Conservation (phyloP, 139 green algal genomes). For the Coelastrella sp. region DNA sequence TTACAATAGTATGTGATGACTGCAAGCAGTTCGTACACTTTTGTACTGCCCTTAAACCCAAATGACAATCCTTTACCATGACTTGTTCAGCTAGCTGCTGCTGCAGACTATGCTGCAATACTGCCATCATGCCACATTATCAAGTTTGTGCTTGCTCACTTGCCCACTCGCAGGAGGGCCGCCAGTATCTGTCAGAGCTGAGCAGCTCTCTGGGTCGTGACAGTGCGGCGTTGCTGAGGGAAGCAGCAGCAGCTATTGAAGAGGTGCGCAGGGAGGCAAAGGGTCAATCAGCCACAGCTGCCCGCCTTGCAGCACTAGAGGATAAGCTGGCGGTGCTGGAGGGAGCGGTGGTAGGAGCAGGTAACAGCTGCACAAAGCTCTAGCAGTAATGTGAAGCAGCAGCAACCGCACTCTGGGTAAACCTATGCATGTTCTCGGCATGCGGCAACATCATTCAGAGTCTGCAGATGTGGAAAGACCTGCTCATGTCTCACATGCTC, state of each 20-base stretch:
- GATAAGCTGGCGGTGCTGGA: constrained; percentile 55
- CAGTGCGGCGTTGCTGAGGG: constrained; percentile 40
- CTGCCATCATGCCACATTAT: too few relatives aligned
- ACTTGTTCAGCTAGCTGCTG: too few relatives aligned
- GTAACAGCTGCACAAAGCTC: too few relatives aligned
- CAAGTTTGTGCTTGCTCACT: too few relatives aligned
- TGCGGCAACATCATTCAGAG: too few relatives aligned
- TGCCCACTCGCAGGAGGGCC: constrained; percentile 33
- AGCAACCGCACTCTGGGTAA: background rate
- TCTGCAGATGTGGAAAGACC: too few relatives aligned
- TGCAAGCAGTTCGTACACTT: too few relatives aligned
- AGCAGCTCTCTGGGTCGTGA: constrained; percentile 45
- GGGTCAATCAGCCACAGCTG: constrained; percentile 44
- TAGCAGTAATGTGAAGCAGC: background rate
- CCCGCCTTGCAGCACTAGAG: constrained; percentile 49
- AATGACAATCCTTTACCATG: too few relatives aligned
- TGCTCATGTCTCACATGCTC: too few relatives aligned
- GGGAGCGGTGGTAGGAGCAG: constrained; percentile 52
- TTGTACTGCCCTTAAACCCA: too few relatives aligned
- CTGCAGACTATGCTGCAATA: too few relatives aligned
- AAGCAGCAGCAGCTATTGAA: constrained; percentile 51
- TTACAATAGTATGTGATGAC: background rate
- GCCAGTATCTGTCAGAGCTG: constrained; percentile 27
- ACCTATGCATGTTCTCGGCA: background rate
- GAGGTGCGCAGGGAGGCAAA: constrained; percentile 50